These are phyloP conservation scores for Volvariella volvacea DNA, from an alignment of 1,284 basidiomycete species.

Conservation along the genomic window DNA sequence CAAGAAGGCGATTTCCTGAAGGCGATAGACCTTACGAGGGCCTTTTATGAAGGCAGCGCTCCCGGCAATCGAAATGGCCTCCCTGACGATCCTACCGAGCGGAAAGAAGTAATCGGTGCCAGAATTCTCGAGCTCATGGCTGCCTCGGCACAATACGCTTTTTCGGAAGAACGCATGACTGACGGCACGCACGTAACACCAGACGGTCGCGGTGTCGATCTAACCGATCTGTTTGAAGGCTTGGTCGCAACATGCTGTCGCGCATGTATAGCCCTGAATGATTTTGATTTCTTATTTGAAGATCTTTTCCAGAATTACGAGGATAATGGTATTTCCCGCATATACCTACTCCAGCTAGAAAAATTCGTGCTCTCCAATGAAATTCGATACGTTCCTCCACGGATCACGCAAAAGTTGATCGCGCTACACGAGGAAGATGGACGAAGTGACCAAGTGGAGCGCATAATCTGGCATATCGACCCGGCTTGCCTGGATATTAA, in stretches of 20 bases:
- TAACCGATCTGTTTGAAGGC: slow-evolving; percentile 85
- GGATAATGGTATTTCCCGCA: slow-evolving; percentile 78
- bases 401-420: slow-evolving; percentile 83
- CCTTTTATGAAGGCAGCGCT: slow-evolving; percentile 79
- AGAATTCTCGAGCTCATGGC: slow-evolving; percentile 80
- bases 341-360: slow-evolving; percentile 84
- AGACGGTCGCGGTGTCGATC: slow-evolving; percentile 87
- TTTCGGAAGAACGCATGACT: slow-evolving; percentile 90
- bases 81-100: slow-evolving; percentile 56
- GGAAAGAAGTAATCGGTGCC: slow-evolving; percentile 64
- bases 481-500: slow-evolving; percentile 90
- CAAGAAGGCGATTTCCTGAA: slow-evolving; percentile 83
- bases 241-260: slow-evolving; percentile 79
- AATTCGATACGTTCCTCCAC: slow-evolving; percentile 75
- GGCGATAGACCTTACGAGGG: slow-evolving; percentile 82
- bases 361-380: slow-evolving; percentile 75
- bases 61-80: slow-evolving; percentile 88
- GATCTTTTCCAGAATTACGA: slow-evolving; percentile 90
- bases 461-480: slow-evolving; percentile 94
- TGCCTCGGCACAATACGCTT: slow-evolving; percentile 85
- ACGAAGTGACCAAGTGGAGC: slow-evolving; percentile 76
- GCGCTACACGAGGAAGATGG: slow-evolving; percentile 69
- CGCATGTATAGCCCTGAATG: slow-evolving; percentile 76
- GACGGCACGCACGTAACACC: slow-evolving; percentile 81
- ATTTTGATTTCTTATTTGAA: slow-evolving; percentile 86